Evolutionary conservation across 1,284 basidiomycete species (phyloP).

Genomic region (Tilletia caries): DNA sequence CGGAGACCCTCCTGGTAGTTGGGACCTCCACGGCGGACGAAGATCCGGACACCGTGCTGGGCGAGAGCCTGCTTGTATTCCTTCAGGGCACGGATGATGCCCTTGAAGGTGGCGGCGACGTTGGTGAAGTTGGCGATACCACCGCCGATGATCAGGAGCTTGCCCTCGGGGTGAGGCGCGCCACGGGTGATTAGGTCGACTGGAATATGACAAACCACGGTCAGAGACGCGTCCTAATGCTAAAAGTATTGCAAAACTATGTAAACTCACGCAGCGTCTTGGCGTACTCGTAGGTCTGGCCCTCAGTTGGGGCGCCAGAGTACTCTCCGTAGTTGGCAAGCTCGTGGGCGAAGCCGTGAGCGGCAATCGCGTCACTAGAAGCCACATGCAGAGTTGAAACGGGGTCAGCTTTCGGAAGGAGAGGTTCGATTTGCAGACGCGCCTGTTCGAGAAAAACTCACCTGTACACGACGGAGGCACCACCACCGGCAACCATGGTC

Average conservation of each 20-base stretch:
- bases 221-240: constrained; percentile 14
- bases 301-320: constrained; percentile 95
- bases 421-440: background rate
- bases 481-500: constrained; percentile 97
- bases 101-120: constrained; percentile 98
- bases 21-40: constrained; percentile 94
- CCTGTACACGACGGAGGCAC: constrained; percentile 72
- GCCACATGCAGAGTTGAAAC: too few relatives aligned
- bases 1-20: constrained; percentile 99
- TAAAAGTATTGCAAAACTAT: background rate
- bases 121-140: constrained; percentile 99
- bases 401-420: constrained; percentile 54
- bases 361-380: constrained; percentile 88
- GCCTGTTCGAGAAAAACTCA: constrained; percentile 21
- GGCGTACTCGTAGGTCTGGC: constrained; percentile 98
- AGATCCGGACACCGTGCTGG: constrained; percentile 57
- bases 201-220: background rate
- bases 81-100: constrained; percentile 95
- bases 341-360: constrained; percentile 92
- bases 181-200: constrained; percentile 87
- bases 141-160: constrained; percentile 98
- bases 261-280: constrained; percentile 80
- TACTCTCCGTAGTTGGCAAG: constrained; percentile 99
- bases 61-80: constrained; percentile 67
- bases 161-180: constrained; percentile 62